A percentile compares a stretch with the other conserved stretches of the same genome.
phyloP scores from a whole-genome alignment of 208 protist species.

The Acanthamoeba rhysodes region DNA sequence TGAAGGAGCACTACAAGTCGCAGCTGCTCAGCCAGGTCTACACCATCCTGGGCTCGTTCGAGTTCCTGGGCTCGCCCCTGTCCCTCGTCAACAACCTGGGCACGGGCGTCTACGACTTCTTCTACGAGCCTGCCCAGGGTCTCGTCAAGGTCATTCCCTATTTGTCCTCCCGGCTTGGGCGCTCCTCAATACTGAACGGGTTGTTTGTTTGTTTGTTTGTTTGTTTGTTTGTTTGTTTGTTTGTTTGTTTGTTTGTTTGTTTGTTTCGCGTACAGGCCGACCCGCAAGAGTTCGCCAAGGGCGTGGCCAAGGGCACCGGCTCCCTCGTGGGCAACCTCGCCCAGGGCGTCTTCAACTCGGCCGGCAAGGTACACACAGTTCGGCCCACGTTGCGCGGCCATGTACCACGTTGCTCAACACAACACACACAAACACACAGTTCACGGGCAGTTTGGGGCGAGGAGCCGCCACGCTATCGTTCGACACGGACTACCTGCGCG shows the following conservation, averaged over 20 bases:
- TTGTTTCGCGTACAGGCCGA: constrained; percentile 47
- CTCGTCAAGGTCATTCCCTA: constrained; percentile 45
- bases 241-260: not conserved
- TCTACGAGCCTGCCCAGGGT: constrained; percentile 84
- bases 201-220: too few relatives aligned
- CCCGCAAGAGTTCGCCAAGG: constrained; percentile 81
- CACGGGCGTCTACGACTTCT: constrained; percentile 84
- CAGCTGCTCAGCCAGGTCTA: constrained; percentile 51
- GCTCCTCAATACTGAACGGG: too few relatives aligned
- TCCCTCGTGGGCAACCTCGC: constrained; percentile 77
- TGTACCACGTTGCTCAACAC: not conserved
- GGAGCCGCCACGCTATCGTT: constrained; percentile 69
- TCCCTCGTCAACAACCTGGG: constrained; percentile 83
- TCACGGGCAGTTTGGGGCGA: constrained; percentile 13
- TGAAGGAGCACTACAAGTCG: constrained; percentile 68
- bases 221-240: not conserved
- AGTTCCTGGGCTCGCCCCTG: constrained; percentile 83
- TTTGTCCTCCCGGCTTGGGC: too few relatives aligned
- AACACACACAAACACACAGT: constrained; percentile 23
- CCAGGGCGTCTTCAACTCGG: constrained; percentile 79
- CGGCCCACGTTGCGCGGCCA: not conserved
- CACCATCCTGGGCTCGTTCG: constrained; percentile 80
- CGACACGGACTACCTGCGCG: constrained; percentile 67
- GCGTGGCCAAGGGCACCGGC: constrained; percentile 78
- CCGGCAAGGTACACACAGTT: constrained; percentile 81